Conservation (phyloP, 352 stramenopile genomes). For the Globisporangium radiosum region DNA sequence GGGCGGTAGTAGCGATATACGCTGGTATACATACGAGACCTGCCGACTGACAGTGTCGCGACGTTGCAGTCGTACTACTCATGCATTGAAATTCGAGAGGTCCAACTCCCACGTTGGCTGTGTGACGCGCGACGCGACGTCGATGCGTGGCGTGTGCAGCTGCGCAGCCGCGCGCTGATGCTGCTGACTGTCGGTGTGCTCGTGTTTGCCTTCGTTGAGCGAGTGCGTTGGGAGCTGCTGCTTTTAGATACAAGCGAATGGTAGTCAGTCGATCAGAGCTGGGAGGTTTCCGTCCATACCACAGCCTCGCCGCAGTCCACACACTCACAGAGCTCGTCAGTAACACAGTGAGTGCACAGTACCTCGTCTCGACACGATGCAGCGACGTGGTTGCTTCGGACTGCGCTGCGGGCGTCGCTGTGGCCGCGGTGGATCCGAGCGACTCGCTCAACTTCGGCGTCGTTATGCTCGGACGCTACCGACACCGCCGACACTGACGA, state of each 20-base stretch:
- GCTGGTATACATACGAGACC: background rate
- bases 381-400: too few species aligned
- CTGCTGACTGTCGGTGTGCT: background rate
- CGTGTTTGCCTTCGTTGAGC: too few species aligned
- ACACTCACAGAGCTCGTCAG: too few species aligned
- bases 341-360: too few species aligned
- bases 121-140: background rate
- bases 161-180: background rate
- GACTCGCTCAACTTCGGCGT: background rate
- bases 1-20: background rate
- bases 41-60: background rate
- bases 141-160: background rate
- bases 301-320: too few species aligned
- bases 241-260: too few species aligned
- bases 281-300: too few species aligned
- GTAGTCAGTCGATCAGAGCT: too few species aligned
- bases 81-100: constrained; percentile 58
- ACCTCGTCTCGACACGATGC: too few species aligned
- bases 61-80: background rate
- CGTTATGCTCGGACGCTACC: background rate
- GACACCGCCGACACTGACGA: background rate
- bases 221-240: too few species aligned
- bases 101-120: constrained; percentile 46
- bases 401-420: too few species aligned
- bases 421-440: background rate